Evolutionary conservation across 2,329 filamentous ascomycete species (phyloP).

Genomic region (Sclerotinia trifoliorum): DNA sequence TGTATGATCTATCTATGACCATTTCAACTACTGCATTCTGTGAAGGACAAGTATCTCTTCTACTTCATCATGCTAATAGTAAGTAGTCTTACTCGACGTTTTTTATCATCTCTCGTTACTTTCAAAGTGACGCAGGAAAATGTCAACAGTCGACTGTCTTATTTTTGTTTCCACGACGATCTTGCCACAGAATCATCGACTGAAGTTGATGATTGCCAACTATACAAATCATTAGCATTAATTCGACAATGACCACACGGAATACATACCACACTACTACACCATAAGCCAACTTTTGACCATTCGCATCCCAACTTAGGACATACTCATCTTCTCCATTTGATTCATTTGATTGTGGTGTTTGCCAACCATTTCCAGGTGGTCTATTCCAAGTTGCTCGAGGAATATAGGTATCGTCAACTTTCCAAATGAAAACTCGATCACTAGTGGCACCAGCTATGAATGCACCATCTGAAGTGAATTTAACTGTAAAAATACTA

Average conservation of each 20-base stretch:
- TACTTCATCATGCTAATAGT: background rate
- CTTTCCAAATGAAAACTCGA: constrained; percentile 63
- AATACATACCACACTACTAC: constrained; percentile 58
- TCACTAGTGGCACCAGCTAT: constrained; percentile 60
- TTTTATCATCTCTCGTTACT: background rate
- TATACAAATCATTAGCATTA: constrained; percentile 20
- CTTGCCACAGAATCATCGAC: constrained; percentile 12
- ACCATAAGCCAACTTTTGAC: constrained; percentile 63
- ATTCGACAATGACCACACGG: background rate
- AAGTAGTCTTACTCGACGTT: background rate
- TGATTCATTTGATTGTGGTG: constrained; percentile 50
- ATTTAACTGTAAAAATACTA: constrained; percentile 58
- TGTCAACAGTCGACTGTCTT: background rate
- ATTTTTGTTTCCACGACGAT: background rate
- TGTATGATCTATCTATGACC: background rate
- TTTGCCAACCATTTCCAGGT: constrained; percentile 57
- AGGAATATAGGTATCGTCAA: constrained; percentile 57
- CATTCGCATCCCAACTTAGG: constrained; percentile 60
- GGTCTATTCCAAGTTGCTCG: constrained; percentile 59
- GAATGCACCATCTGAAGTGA: constrained; percentile 62
- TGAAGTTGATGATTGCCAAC: constrained; percentile 30
- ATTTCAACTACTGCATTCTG: background rate
- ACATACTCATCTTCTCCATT: constrained; percentile 63
- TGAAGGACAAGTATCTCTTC: background rate
- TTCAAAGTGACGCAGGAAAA: background rate